Evolutionary conservation across 352 stramenopile species (phyloP), one percentile per base, ranked within the genome.

Genomic region (Plasmopara viticola): DNA sequence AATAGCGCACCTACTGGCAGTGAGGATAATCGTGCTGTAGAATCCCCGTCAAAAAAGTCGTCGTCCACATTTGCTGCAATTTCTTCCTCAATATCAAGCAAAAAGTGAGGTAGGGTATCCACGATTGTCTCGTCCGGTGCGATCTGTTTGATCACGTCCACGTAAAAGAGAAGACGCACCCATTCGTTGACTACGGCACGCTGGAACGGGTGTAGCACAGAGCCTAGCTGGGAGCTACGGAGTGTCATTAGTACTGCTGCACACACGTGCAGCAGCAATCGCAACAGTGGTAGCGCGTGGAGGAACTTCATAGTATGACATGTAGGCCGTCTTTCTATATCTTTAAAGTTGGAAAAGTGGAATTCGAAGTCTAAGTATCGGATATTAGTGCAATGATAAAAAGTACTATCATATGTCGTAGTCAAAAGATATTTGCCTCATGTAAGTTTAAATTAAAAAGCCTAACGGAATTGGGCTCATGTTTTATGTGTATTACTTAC

Each of bases 121-220:
- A 62, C 25, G n/a, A 65, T 62, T 14, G 54, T 18, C 15, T 53
- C 46, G 9, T 48, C 51, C 6, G 48, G 48, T 5, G 69, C 42
- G 14, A 39, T 48, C 51, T 48, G 46, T 18, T 41, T 49, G 25
- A 48, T 58, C 9, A 63, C 64, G 51, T 86, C 73, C 18, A 89
- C 75, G 64, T 78, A 89, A 58, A 87, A 89, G 14, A 89, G 66
- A 51, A 89, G 56, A 13, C 75, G 71, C 59, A 83, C 64, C 75
- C 75, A 89, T 41, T 86, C 66, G 63, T 84, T 86, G 25, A 75
- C 75, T 15, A 87, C 56, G 5, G 73, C 58, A 30, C 75, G 75
- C 48, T 84, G 56, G 57, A 78, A 87, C 30, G 75, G 75, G 31
- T 87, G 74, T 52, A 89, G 48, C 12, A 68, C 57, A 15, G 45